phyloP scores from a whole-genome alignment of 495 filamentous ascomycete genomes.

The Trichoderma orchidacearum region DNA sequence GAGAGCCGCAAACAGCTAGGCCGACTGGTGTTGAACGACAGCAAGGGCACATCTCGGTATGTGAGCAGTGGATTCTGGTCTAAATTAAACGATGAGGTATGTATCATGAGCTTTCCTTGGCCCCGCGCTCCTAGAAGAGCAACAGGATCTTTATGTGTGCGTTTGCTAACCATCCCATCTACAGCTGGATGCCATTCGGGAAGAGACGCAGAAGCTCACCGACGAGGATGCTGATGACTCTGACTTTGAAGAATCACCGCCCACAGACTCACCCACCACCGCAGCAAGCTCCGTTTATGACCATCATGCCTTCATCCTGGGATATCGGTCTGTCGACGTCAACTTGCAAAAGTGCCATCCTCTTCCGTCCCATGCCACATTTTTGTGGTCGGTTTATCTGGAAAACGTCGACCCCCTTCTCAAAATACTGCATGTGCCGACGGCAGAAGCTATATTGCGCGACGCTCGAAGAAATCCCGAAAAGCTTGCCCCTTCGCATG shows the following conservation, averaged over 20 bases:
- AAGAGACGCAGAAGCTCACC: conserved; percentile 34
- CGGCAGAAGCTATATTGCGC: conserved; percentile 33
- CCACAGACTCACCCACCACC: conserved; percentile 4
- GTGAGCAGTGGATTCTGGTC: conserved; percentile 85
- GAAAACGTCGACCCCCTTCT: conserved; percentile 63
- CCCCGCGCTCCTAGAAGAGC: too few relatives aligned
- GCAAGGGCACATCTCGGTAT: conserved; percentile 60
- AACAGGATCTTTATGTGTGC: too few relatives aligned
- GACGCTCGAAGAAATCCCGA: conserved; percentile 26
- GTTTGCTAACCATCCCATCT: not conserved
- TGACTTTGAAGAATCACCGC: conserved; percentile 25
- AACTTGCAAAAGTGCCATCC: conserved; percentile 36
- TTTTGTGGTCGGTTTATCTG: conserved; percentile 55
- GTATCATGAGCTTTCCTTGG: too few relatives aligned
- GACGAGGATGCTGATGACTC: conserved; percentile 36
- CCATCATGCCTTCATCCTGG: conserved; percentile 54
- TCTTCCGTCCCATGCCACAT: conserved; percentile 44
- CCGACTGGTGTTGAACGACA: conserved; percentile 52
- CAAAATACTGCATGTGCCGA: conserved; percentile 52
- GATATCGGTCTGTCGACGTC: conserved; percentile 39
- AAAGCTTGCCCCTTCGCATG: conserved; percentile 42
- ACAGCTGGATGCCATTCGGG: not conserved
- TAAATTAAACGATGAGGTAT: conserved; percentile 74
- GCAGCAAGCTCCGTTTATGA: conserved; percentile 15
- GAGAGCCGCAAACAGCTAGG: conserved; percentile 35